These are phyloP conservation scores for Fusarium sp. DNA, from an alignment of 2,329 filamentous ascomycete species.

Conservation along the genomic window DNA sequence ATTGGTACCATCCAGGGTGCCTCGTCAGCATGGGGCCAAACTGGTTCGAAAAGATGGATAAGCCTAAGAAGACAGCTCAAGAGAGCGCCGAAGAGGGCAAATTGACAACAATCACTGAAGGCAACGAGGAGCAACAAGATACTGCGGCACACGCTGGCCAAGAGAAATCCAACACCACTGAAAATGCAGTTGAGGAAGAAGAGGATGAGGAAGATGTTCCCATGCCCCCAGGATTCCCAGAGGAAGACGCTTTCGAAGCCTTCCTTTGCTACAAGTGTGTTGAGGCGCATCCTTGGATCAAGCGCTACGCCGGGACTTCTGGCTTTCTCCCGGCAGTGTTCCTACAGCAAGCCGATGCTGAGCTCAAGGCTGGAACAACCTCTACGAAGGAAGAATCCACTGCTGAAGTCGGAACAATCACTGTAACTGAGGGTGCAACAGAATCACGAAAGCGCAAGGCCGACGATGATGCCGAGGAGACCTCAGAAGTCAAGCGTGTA, in stretches of 20 bases:
- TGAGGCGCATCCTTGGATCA: conserved; percentile 90
- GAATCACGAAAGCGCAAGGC: conserved; percentile 75
- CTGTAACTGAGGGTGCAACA: conserved; percentile 1
- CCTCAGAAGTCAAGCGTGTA: conserved; percentile 63
- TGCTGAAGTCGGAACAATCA: conserved; percentile 10
- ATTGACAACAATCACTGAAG: conserved; percentile 65
- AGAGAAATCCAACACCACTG: conserved; percentile 36
- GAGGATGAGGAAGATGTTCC: conserved; percentile 72
- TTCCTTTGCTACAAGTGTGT: conserved; percentile 97
- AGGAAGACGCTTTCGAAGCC: conserved; percentile 88
- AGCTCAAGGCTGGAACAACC: conserved; percentile 2
- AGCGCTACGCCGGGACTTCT: conserved; percentile 81
- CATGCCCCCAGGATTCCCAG: conserved; percentile 86
- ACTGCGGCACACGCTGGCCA: conserved; percentile 32
- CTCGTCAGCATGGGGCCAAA: conserved; percentile 82
- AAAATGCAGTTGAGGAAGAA: conserved; percentile 47
- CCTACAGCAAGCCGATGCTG: conserved; percentile 44
- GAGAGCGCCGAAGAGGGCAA: conserved; percentile 39
- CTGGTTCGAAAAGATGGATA: conserved; percentile 72
- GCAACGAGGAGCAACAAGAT: conserved; percentile 53
- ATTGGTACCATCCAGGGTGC: conserved; percentile 98
- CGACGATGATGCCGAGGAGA: conserved; percentile 61
- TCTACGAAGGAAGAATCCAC: conserved; percentile 1
- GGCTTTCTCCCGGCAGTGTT: conserved; percentile 85
- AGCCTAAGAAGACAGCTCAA: conserved; percentile 48